Percentiles rank a stretch among this genome's conserved stretches.
These are phyloP conservation scores for Bipolaris gigantea DNA, from an alignment of 2,329 filamentous ascomycete species.

Conservation along the genomic window DNA sequence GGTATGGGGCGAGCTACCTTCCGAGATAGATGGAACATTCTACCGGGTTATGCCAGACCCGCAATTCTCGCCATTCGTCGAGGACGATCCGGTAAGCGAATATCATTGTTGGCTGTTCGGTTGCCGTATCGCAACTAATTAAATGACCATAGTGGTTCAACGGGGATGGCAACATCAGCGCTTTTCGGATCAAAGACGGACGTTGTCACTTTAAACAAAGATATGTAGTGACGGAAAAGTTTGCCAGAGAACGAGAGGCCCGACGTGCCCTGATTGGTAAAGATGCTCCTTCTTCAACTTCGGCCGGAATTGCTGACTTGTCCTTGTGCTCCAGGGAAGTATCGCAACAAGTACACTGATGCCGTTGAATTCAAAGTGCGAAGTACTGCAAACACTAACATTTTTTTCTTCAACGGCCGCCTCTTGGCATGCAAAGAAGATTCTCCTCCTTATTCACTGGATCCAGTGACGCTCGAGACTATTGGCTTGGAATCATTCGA, in stretches of 20 bases:
- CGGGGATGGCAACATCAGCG: constrained; percentile 38
- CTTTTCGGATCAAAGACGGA: constrained; percentile 38
- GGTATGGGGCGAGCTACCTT: constrained; percentile 11
- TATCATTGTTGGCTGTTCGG: not conserved
- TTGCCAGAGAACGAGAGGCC: constrained; percentile 26
- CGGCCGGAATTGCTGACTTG: constrained; percentile 16
- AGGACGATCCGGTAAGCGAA: constrained; percentile 19
- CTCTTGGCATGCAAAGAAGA: constrained; percentile 15
- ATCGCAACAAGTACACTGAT: not conserved
- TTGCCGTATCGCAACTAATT: not conserved
- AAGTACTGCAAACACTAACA: constrained; percentile 5
- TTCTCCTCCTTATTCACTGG: constrained; percentile 16
- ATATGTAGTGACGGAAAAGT: constrained; percentile 39
- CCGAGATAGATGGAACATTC: constrained; percentile 16
- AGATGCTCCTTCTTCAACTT: not conserved
- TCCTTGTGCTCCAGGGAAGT: not conserved
- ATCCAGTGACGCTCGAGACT: constrained; percentile 20
- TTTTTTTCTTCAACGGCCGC: constrained; percentile 9
- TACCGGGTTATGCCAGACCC: constrained; percentile 30
- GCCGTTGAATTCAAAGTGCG: not conserved
- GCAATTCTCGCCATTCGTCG: constrained; percentile 19
- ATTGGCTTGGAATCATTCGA: constrained; percentile 13
- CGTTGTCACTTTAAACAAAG: constrained; percentile 34
- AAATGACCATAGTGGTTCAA: constrained; percentile 10
- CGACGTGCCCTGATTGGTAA: constrained; percentile 8